Evolutionary conservation across 306 rosid species (phyloP).

Genomic region (Alnus rubra): DNA sequence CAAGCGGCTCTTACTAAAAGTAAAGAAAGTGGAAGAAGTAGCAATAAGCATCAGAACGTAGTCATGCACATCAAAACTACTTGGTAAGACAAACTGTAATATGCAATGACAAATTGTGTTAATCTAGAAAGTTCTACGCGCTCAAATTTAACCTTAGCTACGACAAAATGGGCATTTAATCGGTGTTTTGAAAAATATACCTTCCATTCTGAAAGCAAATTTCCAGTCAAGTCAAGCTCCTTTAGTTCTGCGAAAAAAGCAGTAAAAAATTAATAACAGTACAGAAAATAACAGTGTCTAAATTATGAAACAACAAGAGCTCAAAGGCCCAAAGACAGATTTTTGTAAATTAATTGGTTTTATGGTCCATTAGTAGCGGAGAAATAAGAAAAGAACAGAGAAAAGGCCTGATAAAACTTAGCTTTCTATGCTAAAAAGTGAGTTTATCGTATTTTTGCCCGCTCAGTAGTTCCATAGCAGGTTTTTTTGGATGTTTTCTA

Average conservation of each 20-base stretch:
- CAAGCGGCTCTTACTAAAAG: neutral
- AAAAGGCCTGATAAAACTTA: neutral
- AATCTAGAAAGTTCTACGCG: neutral
- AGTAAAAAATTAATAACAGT: neutral
- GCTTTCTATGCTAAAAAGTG: neutral
- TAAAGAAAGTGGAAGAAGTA: neutral
- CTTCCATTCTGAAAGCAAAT: constrained; percentile 88
- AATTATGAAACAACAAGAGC: constrained; percentile 5
- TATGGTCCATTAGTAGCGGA: neutral
- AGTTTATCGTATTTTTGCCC: too few relatives aligned
- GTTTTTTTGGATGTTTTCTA: too few relatives aligned
- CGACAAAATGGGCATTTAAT: constrained; percentile 14
- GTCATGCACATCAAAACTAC: neutral
- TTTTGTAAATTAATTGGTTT: neutral
- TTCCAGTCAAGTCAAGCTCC: constrained; percentile 91
- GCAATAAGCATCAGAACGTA: neutral
- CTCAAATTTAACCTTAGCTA: neutral
- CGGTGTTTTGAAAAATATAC: constrained; percentile 43
- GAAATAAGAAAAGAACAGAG: neutral
- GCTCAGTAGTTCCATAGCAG: neutral
- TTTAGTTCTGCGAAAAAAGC: constrained; percentile 56
- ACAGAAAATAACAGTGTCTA: neutral
- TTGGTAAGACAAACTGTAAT: neutral
- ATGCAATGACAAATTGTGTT: constrained; percentile 1
- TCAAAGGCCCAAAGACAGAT: neutral